Evolutionary conservation across 2,329 filamentous ascomycete genomes (phyloP), one percentile per base, ranked within the genome.

Genomic region (Fusarium tuaranense): DNA sequence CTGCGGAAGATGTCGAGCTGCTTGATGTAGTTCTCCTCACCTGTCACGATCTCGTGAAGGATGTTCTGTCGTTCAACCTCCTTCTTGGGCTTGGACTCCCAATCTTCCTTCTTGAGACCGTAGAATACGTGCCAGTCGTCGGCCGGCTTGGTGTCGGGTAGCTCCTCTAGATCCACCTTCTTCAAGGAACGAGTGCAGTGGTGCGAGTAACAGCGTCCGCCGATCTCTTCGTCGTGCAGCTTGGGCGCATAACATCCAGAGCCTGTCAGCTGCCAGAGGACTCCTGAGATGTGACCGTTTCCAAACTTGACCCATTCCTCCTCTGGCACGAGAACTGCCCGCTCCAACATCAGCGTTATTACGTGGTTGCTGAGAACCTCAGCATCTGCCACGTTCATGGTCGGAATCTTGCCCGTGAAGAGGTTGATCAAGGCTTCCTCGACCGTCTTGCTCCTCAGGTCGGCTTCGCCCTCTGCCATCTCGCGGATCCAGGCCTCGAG

Each of bases 221-320:
- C 86, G 12, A 91, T 89, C 69, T 92, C 89, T 51, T 87, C 83
- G 65, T 94, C 89, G 81, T 99, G 97, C 10, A 98, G 83, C 78
- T 92, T 94, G 1, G 94, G 90, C 5, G 96, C 92, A 82, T 99
- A 99, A 81, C 97, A 99, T 16, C 97, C 97, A 25, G 91, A 91
- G 8, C 95, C 95, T 4, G 95, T 98, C 59, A 99, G 87, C 82
- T 99, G 97, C 88, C 94, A 98, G 53, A 99, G 86, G 6, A 99
- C 95, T 66, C 97, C 97, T 25, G 94, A 95, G 79, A 98, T 91
- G 27, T 89, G 90, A 8, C 93, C 94, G 1, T 89, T 87, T 8
- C 94, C 93, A 80, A 98, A 95, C 80, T 97, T 98, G 75, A 99
- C 93, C 97, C 97, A 99, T 84, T 99, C 97, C 82, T 99, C 97